Conservation (phyloP, 208 protist genomes). For the Crithidia expoeki region DNA sequence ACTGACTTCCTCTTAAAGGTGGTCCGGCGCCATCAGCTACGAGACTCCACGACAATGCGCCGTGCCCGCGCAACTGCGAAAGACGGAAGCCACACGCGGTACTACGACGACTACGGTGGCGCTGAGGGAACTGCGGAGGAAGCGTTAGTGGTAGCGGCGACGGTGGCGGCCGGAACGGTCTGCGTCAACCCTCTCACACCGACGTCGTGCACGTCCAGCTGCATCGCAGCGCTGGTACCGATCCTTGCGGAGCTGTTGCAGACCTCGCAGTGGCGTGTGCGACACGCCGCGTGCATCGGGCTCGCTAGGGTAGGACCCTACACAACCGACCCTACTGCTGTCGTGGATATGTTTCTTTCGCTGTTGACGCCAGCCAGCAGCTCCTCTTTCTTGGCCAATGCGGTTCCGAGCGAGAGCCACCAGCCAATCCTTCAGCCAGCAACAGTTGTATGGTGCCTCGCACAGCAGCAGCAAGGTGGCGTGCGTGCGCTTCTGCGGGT, state of each 20-base stretch:
- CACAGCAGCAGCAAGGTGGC: slow-evolving; percentile 48
- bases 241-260: slow-evolving; percentile 35
- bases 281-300: slow-evolving; percentile 62
- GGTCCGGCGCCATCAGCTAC: slow-evolving; percentile 24
- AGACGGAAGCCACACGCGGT: background rate
- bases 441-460: slow-evolving; percentile 62
- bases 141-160: slow-evolving; percentile 48
- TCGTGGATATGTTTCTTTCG: slow-evolving; percentile 11
- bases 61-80: background rate
- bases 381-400: slow-evolving; percentile 1
- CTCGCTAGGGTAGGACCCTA: slow-evolving; percentile 48
- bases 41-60: slow-evolving; percentile 25
- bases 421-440: slow-evolving; percentile 27
- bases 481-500: slow-evolving; percentile 41
- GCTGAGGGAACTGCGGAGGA: slow-evolving; percentile 26
- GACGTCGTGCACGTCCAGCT: slow-evolving; percentile 9
- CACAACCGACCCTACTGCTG: slow-evolving; percentile 20
- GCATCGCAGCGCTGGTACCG: slow-evolving; percentile 3
- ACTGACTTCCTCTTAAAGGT: slow-evolving; percentile 51
- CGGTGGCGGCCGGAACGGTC: slow-evolving; percentile 49
- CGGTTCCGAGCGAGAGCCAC: slow-evolving; percentile 15
- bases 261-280: slow-evolving; percentile 47
- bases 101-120: background rate
- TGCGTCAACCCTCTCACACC: slow-evolving; percentile 30
- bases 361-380: background rate